Evolutionary conservation across 306 rosid species (phyloP).

Genomic region (Glycine tomentella): DNA sequence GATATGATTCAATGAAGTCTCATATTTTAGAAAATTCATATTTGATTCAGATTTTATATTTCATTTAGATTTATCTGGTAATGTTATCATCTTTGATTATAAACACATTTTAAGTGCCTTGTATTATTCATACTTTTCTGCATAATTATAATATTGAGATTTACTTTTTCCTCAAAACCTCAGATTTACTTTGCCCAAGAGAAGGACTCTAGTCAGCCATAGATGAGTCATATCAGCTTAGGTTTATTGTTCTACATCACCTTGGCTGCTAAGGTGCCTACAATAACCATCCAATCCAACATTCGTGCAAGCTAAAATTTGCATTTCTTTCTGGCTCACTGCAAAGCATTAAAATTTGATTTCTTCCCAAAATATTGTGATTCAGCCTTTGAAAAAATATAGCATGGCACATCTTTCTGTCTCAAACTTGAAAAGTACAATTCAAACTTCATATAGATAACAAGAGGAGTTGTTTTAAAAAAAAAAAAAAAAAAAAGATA

Average conservation of each 20-base stretch:
- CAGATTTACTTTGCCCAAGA: not conserved
- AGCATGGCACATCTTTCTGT: constrained; percentile 1
- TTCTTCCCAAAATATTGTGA: not conserved
- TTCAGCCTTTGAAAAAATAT: not conserved
- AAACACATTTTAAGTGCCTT: not conserved
- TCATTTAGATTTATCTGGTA: not conserved
- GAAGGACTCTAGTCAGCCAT: not conserved
- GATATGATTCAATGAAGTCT: not conserved
- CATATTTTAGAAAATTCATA: not conserved
- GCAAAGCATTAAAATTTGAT: constrained; percentile 34
- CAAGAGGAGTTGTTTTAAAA: not conserved
- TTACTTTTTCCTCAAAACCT: not conserved
- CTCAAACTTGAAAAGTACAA: constrained; percentile 32
- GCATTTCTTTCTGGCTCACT: constrained; percentile 13
- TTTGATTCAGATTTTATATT: not conserved
- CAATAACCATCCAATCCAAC: constrained; percentile 26
- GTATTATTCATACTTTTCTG: constrained; percentile 5
- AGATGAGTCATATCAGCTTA: constrained; percentile 8
- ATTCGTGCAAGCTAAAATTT: constrained; percentile 13
- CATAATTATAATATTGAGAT: not conserved
- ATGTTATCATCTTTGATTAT: not conserved
- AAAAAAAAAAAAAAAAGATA: too few relatives aligned
- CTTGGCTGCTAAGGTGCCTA: constrained; percentile 26
- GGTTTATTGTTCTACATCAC: constrained; percentile 4
- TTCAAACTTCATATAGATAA: not conserved